A percentile compares a stretch with the other conserved stretches of the same genome.
Evolutionary conservation across 129 eudicot species (phyloP).

Genomic region (Mikania micrantha): DNA sequence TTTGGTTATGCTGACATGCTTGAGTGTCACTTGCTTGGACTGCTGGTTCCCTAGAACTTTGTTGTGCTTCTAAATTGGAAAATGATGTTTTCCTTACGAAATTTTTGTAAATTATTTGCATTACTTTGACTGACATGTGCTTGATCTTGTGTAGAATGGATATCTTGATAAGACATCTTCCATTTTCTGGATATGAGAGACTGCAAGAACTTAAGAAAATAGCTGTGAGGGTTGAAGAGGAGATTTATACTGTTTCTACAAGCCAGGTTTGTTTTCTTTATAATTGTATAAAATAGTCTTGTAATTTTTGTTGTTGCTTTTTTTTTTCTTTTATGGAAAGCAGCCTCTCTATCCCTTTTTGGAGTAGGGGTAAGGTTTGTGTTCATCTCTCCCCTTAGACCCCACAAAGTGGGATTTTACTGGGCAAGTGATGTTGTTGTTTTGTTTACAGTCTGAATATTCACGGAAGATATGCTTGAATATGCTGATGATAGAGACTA

Average conservation of each 20-base stretch:
- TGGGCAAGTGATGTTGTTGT: no score
- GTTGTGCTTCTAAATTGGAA: no score
- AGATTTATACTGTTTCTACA: constrained; percentile 51
- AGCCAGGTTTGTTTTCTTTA: constrained; percentile 43
- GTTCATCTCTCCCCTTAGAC: no score
- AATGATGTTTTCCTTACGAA: background rate
- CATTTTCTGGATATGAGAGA: constrained; percentile 67
- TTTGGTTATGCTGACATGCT: background rate
- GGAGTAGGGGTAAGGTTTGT: no score
- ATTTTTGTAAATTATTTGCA: background rate
- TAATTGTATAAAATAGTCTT: background rate
- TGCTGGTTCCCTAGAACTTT: background rate
- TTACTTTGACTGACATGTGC: background rate
- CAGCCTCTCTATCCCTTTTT: background rate
- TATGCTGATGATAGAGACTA: constrained; percentile 70
- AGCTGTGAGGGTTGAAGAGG: constrained; percentile 65
- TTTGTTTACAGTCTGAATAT: constrained; percentile 64
- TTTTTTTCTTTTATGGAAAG: background rate
- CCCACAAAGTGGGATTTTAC: no score
- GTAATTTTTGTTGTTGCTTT: background rate
- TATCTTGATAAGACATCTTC: constrained; percentile 65
- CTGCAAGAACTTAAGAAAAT: constrained; percentile 52
- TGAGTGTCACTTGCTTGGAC: background rate
- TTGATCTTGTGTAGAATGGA: constrained; percentile 44
- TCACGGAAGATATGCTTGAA: constrained; percentile 64